Evolutionary conservation across 116 monocot species (phyloP).

Genomic region (Iris pallida): DNA sequence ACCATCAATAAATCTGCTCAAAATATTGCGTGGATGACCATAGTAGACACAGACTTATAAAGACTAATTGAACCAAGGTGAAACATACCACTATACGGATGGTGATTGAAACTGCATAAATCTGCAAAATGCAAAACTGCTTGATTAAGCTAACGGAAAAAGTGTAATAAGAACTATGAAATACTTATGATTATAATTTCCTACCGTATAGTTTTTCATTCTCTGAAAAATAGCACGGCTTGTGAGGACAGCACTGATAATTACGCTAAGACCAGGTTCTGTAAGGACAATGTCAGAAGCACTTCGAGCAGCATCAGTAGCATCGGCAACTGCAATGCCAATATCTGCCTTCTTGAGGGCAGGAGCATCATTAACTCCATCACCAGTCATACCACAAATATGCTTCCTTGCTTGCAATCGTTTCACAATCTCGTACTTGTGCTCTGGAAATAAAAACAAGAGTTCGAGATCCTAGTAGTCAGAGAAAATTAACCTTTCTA

Average conservation of each 20-base stretch:
- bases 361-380: conserved; percentile 86
- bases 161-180: neutral
- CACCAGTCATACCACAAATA: conserved; percentile 89
- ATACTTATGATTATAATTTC: conserved; percentile 3
- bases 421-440: conserved; percentile 80
- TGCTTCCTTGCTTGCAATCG: conserved; percentile 81
- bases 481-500: neutral
- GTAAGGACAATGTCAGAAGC: conserved; percentile 87
- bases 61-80: neutral
- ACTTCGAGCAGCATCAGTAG: conserved; percentile 82
- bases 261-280: conserved; percentile 78
- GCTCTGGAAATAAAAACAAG: conserved; percentile 12
- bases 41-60: neutral
- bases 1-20: neutral
- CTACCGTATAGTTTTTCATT: conserved; percentile 85
- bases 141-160: conserved; percentile 3
- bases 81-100: conserved; percentile 83
- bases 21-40: neutral
- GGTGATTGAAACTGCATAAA: conserved; percentile 85
- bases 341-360: conserved; percentile 85
- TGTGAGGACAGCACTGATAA: conserved; percentile 78
- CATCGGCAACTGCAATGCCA: conserved; percentile 78
- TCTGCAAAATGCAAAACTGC: conserved; percentile 35
- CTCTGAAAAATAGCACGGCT: conserved; percentile 84
- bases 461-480: neutral